Base-by-base conservation (phyloP, 345 rosid genomes). In the Populus deltoides region DNA sequence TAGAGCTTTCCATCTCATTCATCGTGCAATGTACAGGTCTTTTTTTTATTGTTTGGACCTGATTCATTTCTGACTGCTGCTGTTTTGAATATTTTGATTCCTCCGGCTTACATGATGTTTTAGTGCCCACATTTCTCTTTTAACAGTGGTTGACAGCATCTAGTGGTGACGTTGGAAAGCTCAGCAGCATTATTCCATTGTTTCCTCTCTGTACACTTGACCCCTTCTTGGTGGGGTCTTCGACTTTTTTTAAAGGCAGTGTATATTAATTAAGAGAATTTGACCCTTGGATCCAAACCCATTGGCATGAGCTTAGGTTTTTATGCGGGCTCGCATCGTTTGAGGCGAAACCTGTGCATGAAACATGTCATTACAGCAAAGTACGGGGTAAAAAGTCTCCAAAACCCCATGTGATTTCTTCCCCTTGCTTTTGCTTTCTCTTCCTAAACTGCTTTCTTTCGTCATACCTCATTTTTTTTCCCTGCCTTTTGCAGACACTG, bases 121-220 rank as follows among this genome's bases (percentile, higher is more conserved):
- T 66, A 31, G 36, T 65, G 17, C 53, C 57, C 29, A 8, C 24
- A 24, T 27, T 6, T 29, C 61, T 31, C 70, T 80, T 57, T 25
- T 61, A 17, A n/a, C 49, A 73, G 79, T 81, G 83, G 57, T 68
- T 68, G 74, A 68, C 83, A 75, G 77, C 81, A 66, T 75, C 84
- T 61, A 53, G 49, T 72, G 31, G 80, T 68, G 76, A 57, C 66
- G 72, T 55, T 39, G 45, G 63, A 81, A 74, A 70, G 71, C 68
- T 13, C 53, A 16, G 71, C 18, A 49, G 61, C 77, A 73, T 47
- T 20, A 65, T 62, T 7, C 15, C 63, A 29, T 38, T 29, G 31
- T 39, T 12, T 35, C 31, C 66, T 71, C 73, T 72, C 27, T 59
- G 29, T 10, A 24, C 65, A n/a, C 29, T 8, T 53, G 59, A 5